Percentiles rank a stretch among this genome's conserved stretches.
Evolutionary conservation across 352 stramenopile species (phyloP).

Genomic region (Phytophthora agathidicida): DNA sequence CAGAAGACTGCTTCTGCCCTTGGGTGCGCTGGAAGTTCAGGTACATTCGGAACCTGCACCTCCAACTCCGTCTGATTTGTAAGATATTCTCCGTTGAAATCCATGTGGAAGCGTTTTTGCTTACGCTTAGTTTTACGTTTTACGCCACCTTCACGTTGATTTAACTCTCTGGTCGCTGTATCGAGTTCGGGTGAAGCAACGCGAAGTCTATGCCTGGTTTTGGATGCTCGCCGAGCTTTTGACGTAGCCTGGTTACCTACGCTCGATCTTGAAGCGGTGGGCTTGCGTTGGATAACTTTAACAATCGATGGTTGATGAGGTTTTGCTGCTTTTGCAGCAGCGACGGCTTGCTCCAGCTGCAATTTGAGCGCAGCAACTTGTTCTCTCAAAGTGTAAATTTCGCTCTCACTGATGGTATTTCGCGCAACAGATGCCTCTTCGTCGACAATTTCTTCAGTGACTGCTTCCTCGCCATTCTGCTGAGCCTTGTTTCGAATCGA

Average conservation of each 20-base stretch:
- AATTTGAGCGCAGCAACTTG: slow-evolving; percentile 49
- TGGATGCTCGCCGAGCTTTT: background rate
- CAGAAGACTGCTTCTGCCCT: background rate
- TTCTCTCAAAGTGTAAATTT: slow-evolving; percentile 51
- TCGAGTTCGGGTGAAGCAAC: slow-evolving; percentile 13
- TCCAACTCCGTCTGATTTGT: background rate
- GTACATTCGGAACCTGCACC: background rate
- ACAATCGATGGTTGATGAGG: background rate
- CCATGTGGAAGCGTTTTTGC: background rate
- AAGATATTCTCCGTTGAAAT: background rate
- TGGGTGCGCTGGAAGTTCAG: background rate
- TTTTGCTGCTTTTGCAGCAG: slow-evolving; percentile 9
- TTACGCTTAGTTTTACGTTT: slow-evolving; percentile 3
- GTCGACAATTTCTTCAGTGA: slow-evolving; percentile 1
- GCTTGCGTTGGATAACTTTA: background rate
- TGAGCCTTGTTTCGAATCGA: slow-evolving; percentile 82
- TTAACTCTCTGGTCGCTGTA: slow-evolving; percentile 5
- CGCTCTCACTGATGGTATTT: slow-evolving; percentile 40
- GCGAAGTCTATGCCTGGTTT: slow-evolving; percentile 3
- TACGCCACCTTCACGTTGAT: background rate
- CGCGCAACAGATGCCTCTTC: background rate
- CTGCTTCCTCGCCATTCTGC: slow-evolving; percentile 57
- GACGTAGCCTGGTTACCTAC: background rate
- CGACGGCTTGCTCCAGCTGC: slow-evolving; percentile 32
- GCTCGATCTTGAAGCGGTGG: background rate